Conservation (phyloP, 306 rosid genomes). For the Casuarina glauca region DNA sequence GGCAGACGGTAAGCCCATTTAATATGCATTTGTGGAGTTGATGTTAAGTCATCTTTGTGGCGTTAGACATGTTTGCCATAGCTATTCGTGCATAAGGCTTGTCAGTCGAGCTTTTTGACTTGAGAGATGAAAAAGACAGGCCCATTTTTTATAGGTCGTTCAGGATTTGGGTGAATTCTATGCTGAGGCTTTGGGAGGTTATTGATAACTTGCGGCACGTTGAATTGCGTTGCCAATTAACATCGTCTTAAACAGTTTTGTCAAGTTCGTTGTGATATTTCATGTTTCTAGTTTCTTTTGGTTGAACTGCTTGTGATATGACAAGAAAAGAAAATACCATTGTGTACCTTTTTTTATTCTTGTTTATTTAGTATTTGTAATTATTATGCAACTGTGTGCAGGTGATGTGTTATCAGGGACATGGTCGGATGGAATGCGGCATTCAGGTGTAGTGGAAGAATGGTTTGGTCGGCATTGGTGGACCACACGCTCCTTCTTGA, state of each 20-base stretch:
- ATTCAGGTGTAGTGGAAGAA: conserved; percentile 63
- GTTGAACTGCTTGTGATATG: background rate
- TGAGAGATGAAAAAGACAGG: background rate
- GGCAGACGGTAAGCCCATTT: background rate
- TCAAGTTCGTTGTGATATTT: background rate
- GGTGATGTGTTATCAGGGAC: conserved; percentile 74
- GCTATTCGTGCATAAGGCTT: background rate
- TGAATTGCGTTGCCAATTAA: background rate
- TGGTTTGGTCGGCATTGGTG: conserved; percentile 72
- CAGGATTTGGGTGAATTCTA: background rate
- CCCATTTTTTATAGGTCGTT: background rate
- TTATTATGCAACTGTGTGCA: conserved; percentile 13
- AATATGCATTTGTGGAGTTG: background rate
- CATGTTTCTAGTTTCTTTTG: background rate
- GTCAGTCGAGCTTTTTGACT: background rate
- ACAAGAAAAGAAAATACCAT: background rate
- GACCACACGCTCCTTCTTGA: conserved; percentile 51
- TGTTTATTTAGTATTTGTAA: background rate
- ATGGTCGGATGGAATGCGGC: conserved; percentile 46
- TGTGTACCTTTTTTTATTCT: background rate
- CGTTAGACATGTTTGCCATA: background rate
- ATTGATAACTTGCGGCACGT: background rate
- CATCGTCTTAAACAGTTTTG: background rate
- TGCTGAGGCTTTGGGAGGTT: background rate
- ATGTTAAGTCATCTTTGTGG: background rate